A percentile compares a stretch with the other conserved stretches of the same genome.
Evolutionary conservation across 163 green algal genomes (phyloP).

Genomic region (Scenedesmus sp.): DNA sequence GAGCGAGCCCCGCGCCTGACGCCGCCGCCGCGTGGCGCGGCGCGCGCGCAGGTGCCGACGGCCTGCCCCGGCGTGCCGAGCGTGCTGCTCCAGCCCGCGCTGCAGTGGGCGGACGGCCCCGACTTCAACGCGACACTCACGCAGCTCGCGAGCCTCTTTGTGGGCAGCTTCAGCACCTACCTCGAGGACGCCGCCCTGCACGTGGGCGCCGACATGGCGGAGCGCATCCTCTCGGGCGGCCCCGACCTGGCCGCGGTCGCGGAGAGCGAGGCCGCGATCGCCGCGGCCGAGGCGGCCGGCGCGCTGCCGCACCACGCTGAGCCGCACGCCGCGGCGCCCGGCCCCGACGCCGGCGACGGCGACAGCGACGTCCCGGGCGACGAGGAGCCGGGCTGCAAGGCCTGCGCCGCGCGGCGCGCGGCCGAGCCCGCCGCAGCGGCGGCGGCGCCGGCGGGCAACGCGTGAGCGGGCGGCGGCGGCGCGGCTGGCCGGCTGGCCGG

Average conservation of each 20-base stretch:
- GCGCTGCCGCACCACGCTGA: neutral
- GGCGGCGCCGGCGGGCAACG: neutral
- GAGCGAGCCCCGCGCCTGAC: too few relatives aligned
- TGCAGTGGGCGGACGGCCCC: constrained; percentile 72
- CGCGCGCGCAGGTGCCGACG: constrained; percentile 55
- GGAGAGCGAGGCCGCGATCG: neutral
- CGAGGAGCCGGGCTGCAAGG: neutral
- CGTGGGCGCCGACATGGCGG: constrained; percentile 60
- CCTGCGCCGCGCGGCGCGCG: neutral
- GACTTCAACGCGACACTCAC: constrained; percentile 72
- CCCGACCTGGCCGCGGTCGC: constrained; percentile 49
- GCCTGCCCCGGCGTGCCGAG: constrained; percentile 69
- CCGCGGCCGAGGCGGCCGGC: too few relatives aligned
- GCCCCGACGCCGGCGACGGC: neutral
- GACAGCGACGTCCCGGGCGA: constrained; percentile 7
- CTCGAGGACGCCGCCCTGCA: constrained; percentile 47
- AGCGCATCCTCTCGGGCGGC: constrained; percentile 56
- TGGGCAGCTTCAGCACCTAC: constrained; percentile 62
- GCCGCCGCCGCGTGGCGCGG: neutral
- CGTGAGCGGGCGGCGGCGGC: neutral
- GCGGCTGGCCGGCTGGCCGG: too few relatives aligned
- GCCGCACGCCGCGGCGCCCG: neutral
- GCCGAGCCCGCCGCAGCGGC: neutral
- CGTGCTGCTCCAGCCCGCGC: constrained; percentile 74
- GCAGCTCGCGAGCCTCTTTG: constrained; percentile 75